These are phyloP conservation scores for Geotrichum fermentans DNA, from an alignment of 1,139 yeast genomes.

Conservation along the genomic window DNA sequence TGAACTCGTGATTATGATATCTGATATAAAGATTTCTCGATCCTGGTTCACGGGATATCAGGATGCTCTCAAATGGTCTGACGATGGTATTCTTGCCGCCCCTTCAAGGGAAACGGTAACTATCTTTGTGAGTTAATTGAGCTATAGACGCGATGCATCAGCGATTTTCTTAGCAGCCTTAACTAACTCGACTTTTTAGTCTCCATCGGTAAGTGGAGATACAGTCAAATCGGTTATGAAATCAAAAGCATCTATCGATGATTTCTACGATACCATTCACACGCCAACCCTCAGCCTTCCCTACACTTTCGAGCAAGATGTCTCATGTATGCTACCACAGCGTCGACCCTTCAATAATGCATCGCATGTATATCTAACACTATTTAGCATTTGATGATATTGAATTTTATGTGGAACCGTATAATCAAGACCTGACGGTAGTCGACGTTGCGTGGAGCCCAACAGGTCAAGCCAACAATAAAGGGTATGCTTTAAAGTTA, in stretches of 20 bases:
- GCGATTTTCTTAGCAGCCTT: not conserved
- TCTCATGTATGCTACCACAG: constrained; percentile 7
- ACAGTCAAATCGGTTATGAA: constrained; percentile 2
- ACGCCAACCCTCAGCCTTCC: constrained; percentile 6
- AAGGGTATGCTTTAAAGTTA: constrained; percentile 16
- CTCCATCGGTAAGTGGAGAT: constrained; percentile 13
- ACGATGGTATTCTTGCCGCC: constrained; percentile 17
- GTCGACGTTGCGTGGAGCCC: constrained; percentile 18
- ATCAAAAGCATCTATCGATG: constrained; percentile 10
- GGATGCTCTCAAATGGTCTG: constrained; percentile 17
- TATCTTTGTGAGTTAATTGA: constrained; percentile 18
- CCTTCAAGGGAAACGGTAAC: constrained; percentile 15
- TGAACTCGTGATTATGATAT: constrained; percentile 15
- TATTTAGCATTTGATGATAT: constrained; percentile 14
- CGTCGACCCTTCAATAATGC: not conserved
- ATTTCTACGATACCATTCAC: constrained; percentile 11
- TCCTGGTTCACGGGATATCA: constrained; percentile 16
- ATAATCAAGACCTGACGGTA: constrained; percentile 15
- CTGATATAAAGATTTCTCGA: constrained; percentile 16
- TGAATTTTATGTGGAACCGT: constrained; percentile 7
- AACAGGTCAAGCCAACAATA: constrained; percentile 13
- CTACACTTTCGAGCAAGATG: constrained; percentile 12
- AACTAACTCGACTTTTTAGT: not conserved
- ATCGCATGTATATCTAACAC: not conserved
- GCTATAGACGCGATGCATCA: no score